These are phyloP conservation scores for Diutina sp. DNA, from an alignment of 1,139 yeast species.

Conservation along the genomic window DNA sequence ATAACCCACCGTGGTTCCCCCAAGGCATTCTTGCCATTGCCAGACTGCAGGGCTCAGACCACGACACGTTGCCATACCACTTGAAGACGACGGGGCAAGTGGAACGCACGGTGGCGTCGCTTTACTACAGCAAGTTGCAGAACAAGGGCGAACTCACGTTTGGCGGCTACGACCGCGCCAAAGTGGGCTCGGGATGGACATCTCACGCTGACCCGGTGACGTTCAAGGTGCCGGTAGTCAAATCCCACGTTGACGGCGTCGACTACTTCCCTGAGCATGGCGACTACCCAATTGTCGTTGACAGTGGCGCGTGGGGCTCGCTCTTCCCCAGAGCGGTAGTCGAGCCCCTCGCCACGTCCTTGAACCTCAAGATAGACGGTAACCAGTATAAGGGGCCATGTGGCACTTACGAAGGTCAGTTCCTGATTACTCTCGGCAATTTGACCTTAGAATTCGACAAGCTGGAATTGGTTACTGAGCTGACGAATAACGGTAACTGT, in stretches of 20 bases:
- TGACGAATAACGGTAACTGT: too few species aligned
- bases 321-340: not conserved
- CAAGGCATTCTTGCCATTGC: not conserved
- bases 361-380: not conserved
- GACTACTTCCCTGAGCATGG: not conserved
- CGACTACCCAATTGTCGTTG: not conserved
- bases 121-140: not conserved
- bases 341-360: not conserved
- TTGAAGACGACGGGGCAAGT: not conserved
- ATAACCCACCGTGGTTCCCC: not conserved
- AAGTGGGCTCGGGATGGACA: not conserved
- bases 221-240: not conserved
- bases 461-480: too few species aligned
- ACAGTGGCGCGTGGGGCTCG: not conserved
- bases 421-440: slow-evolving; percentile 3
- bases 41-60: not conserved
- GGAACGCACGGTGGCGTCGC: not conserved
- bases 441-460: too few species aligned
- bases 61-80: not conserved
- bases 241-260: not conserved
- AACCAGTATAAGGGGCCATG: slow-evolving; percentile 3
- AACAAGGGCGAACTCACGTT: not conserved
- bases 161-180: not conserved
- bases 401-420: slow-evolving; percentile 1
- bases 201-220: not conserved